phyloP scores from a whole-genome alignment of 192 early-diverging fungal species.

The Phlyctochytrium arcticum region DNA sequence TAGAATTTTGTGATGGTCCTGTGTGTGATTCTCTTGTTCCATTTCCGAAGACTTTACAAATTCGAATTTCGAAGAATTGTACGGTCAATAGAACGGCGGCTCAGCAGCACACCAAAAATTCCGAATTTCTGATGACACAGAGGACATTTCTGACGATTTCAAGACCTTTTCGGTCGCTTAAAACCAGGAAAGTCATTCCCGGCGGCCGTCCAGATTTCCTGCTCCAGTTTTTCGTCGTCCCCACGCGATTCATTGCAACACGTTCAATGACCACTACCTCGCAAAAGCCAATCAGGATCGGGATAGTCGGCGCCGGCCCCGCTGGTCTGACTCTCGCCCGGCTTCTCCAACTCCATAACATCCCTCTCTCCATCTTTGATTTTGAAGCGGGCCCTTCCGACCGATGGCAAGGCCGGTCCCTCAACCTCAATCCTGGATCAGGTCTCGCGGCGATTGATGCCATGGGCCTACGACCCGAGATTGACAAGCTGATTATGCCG shows the following conservation, averaged over 20 bases:
- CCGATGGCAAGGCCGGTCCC: constrained; percentile 44
- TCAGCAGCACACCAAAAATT: no score
- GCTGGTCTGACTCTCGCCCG: constrained; percentile 45
- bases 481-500: constrained; percentile 23
- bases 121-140: no score
- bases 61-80: no score
- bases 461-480: constrained; percentile 31
- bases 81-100: no score
- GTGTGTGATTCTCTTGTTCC: no score
- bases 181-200: no score
- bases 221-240: no score
- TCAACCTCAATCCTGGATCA: constrained; percentile 43
- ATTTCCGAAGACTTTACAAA: no score
- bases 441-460: constrained; percentile 37
- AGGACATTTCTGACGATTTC: no score
- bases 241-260: not conserved
- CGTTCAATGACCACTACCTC: not conserved
- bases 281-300: constrained; percentile 15
- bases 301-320: constrained; percentile 49
- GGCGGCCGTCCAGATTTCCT: no score
- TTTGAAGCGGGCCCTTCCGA: constrained; percentile 19
- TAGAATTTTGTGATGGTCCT: no score
- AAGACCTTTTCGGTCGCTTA: no score
- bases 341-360: constrained; percentile 37
- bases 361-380: constrained; percentile 41